phyloP scores from a whole-genome alignment of 352 stramenopile genomes.

The Lagenidium giganteum region DNA sequence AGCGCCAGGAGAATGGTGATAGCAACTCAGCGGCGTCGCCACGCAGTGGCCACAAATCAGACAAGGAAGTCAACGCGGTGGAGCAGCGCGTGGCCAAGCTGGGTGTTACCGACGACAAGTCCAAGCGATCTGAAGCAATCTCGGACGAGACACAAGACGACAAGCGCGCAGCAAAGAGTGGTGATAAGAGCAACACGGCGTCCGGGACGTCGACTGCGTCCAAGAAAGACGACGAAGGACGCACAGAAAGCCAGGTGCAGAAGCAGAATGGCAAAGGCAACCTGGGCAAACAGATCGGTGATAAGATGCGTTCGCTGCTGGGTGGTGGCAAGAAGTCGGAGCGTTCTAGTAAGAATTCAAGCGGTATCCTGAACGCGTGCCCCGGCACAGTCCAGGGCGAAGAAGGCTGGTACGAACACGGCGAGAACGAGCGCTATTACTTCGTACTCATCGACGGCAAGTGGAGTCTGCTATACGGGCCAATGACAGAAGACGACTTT shows the following conservation, averaged over 20 bases:
- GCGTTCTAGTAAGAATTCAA: conserved; percentile 54
- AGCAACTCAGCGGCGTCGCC: conserved; percentile 1
- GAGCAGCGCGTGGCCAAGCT: background rate
- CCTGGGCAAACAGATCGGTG: conserved; percentile 71
- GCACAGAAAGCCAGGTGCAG: conserved; percentile 23
- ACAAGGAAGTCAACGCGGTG: conserved; percentile 5
- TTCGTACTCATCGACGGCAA: conserved; percentile 79
- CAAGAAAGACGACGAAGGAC: conserved; percentile 49
- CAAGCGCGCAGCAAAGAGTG: conserved; percentile 2
- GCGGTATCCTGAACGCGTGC: conserved; percentile 79
- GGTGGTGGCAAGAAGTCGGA: conserved; percentile 67
- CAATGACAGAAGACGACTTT: conserved; percentile 83
- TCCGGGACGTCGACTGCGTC: conserved; percentile 5
- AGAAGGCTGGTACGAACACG: conserved; percentile 86
- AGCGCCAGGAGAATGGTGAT: conserved; percentile 32
- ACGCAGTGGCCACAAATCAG: conserved; percentile 2
- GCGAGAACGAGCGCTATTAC: conserved; percentile 85
- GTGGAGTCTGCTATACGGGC: conserved; percentile 82
- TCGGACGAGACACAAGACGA: conserved; percentile 9
- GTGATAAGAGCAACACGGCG: conserved; percentile 3
- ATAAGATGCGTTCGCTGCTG: conserved; percentile 78
- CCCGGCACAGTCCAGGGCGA: conserved; percentile 73
- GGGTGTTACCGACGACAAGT: no score
- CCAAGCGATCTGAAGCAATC: conserved; percentile 9
- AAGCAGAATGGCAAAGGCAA: conserved; percentile 28